These are phyloP conservation scores for Tetrapyrgos nigripes DNA, from an alignment of 1,284 basidiomycete genomes.

Conservation along the genomic window DNA sequence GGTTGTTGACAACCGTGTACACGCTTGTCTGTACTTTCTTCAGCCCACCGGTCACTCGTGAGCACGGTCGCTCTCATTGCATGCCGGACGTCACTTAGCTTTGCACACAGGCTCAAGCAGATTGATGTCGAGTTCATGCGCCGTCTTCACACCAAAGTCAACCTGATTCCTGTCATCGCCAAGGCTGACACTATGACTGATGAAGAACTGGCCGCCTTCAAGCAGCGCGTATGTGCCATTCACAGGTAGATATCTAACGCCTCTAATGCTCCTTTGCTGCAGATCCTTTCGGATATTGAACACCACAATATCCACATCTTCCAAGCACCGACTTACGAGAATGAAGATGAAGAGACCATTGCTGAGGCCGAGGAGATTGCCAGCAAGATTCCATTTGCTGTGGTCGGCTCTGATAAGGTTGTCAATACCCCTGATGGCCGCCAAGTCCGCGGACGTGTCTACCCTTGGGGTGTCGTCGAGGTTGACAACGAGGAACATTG, in stretches of 20 bases:
- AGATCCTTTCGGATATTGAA: slow-evolving; percentile 92
- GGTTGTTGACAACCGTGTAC: slow-evolving; percentile 87
- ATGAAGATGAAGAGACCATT: slow-evolving; percentile 96
- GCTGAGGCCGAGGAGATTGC: slow-evolving; percentile 96
- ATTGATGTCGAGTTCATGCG: slow-evolving; percentile 99
- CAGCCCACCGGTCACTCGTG: slow-evolving; percentile 97
- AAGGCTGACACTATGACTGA: slow-evolving; percentile 97
- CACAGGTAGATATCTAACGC: slow-evolving; percentile 13
- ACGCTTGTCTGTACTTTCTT: slow-evolving; percentile 97
- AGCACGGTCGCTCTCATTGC: slow-evolving; percentile 40
- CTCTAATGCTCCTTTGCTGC: slow-evolving; percentile 11
- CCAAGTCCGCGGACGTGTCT: slow-evolving; percentile 88
- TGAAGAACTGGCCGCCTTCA: slow-evolving; percentile 92
- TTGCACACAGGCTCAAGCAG: slow-evolving; percentile 78
- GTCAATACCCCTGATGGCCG: slow-evolving; percentile 87
- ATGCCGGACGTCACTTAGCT: slow-evolving; percentile 9
- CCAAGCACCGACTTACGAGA: slow-evolving; percentile 94
- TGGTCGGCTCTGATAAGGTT: slow-evolving; percentile 89
- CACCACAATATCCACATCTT: slow-evolving; percentile 96
- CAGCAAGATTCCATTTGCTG: slow-evolving; percentile 96
- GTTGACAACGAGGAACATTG: slow-evolving; percentile 98
- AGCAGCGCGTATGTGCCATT: slow-evolving; percentile 72
- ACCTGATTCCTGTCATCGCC: slow-evolving; percentile 96
- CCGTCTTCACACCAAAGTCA: slow-evolving; percentile 93
- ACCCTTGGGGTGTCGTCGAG: slow-evolving; percentile 98